Percentiles rank a stretch among this genome's conserved stretches.
Evolutionary conservation across 108 stramenopile species (phyloP).

Genomic region (Aurantiochytrium sp.): DNA sequence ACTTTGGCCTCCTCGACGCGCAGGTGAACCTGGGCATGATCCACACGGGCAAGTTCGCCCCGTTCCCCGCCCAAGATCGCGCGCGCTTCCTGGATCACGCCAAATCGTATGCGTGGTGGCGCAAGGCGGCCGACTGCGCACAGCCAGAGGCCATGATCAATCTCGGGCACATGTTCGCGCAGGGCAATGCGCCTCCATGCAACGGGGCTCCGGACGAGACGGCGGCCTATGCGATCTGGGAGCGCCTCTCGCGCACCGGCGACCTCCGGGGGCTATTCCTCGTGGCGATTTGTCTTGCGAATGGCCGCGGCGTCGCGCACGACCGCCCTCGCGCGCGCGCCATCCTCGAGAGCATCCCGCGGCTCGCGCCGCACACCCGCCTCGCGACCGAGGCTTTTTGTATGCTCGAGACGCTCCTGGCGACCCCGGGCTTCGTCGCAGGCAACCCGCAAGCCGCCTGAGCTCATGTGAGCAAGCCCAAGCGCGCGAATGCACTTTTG

Average conservation of each 20-base stretch:
- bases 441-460: too few relatives aligned
- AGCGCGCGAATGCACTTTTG: too few relatives aligned
- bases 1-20: not conserved
- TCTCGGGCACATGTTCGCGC: not conserved
- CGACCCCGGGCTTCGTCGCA: too few relatives aligned
- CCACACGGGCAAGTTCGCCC: not conserved
- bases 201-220: not conserved
- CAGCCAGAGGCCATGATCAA: not conserved
- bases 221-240: not conserved
- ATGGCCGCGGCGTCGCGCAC: not conserved
- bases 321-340: not conserved
- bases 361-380: not conserved
- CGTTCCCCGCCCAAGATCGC: not conserved
- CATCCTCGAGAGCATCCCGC: not conserved
- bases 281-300: not conserved
- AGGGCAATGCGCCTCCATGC: not conserved
- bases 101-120: not conserved
- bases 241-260: not conserved
- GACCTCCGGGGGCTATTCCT: not conserved
- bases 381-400: not conserved
- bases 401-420: too few relatives aligned
- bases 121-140: not conserved
- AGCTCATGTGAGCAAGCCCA: too few relatives aligned
- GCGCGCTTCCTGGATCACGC: not conserved
- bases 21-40: conserved; percentile 22